Percentiles rank a stretch among this genome's conserved stretches.
phyloP scores from a whole-genome alignment of 805 yeast species.

The Clavispora santaluciae region DNA sequence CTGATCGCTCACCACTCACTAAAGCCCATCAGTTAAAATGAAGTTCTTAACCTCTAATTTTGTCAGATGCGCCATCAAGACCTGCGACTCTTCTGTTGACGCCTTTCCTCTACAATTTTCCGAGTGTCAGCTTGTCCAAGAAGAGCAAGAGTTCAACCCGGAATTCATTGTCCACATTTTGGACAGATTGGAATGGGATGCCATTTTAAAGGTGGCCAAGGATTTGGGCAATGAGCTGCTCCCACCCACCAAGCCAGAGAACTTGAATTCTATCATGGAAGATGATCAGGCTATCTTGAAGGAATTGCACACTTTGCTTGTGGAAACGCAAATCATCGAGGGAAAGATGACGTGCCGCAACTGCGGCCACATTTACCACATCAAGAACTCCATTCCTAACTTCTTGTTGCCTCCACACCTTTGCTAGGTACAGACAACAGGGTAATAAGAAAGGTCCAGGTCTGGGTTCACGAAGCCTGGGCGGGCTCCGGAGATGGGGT shows the following conservation, averaged over 20 bases:
- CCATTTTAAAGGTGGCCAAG: constrained; percentile 67
- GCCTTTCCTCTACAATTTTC: constrained; percentile 77
- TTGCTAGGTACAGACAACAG: constrained; percentile 32
- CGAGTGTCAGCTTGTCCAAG: constrained; percentile 66
- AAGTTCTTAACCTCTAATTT: constrained; percentile 94
- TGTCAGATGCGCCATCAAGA: constrained; percentile 84
- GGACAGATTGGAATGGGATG: constrained; percentile 85
- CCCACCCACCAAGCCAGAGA: constrained; percentile 51
- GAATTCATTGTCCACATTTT: constrained; percentile 73
- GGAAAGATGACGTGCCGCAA: constrained; percentile 86
- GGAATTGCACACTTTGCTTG: constrained; percentile 71
- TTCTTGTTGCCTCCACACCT: constrained; percentile 92
- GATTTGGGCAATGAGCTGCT: constrained; percentile 45
- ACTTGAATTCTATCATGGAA: constrained; percentile 48
- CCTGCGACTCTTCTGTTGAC: constrained; percentile 67
- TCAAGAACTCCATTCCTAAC: constrained; percentile 92
- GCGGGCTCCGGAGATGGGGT: neutral
- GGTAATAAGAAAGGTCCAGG: too few species aligned
- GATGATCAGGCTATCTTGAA: constrained; percentile 51
- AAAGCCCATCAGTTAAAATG: constrained; percentile 41
- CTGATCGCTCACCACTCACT: neutral
- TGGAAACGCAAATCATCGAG: constrained; percentile 81
- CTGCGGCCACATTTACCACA: constrained; percentile 83
- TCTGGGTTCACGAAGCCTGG: neutral
- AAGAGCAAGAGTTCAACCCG: constrained; percentile 77